A percentile compares a stretch with the other conserved stretches of the same genome.
phyloP scores from a whole-genome alignment of 2,329 filamentous ascomycete genomes.

The Dryadomyces quercus-mongolicae region DNA sequence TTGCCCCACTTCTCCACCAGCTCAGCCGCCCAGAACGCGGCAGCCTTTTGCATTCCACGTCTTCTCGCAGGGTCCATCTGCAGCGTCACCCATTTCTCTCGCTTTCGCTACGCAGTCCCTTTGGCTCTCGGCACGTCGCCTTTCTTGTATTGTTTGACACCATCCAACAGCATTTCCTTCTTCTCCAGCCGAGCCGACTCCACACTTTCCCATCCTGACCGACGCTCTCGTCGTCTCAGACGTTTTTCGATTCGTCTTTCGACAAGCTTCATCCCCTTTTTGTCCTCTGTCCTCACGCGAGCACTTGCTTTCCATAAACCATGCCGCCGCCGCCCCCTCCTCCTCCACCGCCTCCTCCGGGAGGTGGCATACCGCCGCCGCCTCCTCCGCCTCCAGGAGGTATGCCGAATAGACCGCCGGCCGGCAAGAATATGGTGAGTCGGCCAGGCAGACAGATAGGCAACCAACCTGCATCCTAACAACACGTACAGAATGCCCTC shows the following conservation, averaged over 20 bases:
- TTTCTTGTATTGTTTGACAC: not conserved
- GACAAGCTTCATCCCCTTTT: not conserved
- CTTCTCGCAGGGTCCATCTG: not conserved
- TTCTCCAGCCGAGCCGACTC: not conserved
- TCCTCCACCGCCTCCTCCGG: conserved; percentile 9
- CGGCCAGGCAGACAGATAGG: not conserved
- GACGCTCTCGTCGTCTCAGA: not conserved
- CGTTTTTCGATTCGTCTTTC: not conserved
- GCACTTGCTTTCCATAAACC: not conserved
- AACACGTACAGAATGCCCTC: conserved; percentile 58
- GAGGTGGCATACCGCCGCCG: conserved; percentile 22
- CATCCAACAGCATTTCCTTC: not conserved
- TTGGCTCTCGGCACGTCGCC: not conserved
- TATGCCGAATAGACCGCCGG: conserved; percentile 45
- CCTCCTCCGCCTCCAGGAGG: conserved; percentile 53
- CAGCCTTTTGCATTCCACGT: not conserved
- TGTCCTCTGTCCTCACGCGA: not conserved
- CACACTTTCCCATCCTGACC: not conserved
- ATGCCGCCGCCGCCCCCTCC: conserved; percentile 21
- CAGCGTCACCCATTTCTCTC: not conserved
- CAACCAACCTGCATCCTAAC: conserved; percentile 11
- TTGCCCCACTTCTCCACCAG: not conserved
- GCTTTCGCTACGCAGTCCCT: not conserved
- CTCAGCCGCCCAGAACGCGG: not conserved
- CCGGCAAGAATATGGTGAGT: conserved; percentile 22